Conservation (phyloP, 345 rosid species). For the Sisymbrium altissimum region DNA sequence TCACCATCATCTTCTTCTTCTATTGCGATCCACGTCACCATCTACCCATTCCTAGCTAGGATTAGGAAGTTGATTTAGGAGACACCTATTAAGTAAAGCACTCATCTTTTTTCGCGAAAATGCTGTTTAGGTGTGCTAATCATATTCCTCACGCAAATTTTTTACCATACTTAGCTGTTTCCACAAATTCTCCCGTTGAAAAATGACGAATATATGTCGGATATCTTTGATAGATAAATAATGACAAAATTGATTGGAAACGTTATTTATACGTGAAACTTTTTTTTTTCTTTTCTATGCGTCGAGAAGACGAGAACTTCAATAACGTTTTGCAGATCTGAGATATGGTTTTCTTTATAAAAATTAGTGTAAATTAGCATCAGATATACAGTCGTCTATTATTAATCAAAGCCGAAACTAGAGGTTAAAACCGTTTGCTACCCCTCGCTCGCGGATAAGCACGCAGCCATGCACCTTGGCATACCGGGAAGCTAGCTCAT, state of each 20-base stretch:
- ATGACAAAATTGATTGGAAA: background rate
- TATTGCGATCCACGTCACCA: constrained; percentile 29
- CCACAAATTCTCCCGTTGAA: background rate
- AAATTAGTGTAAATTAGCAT: background rate
- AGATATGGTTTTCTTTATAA: background rate
- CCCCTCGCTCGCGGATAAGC: no score
- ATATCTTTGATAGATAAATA: background rate
- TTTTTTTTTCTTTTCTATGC: background rate
- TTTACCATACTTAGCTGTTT: constrained; percentile 1
- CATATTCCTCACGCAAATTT: constrained; percentile 5
- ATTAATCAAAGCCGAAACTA: background rate
- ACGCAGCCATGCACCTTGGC: no score
- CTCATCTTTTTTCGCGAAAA: background rate
- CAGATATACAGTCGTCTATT: background rate
- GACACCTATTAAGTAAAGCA: background rate
- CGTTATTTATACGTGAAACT: background rate
- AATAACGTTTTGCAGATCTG: background rate
- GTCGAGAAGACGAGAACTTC: background rate
- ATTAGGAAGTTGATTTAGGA: background rate
- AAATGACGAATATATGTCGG: background rate
- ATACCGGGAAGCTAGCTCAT: no score
- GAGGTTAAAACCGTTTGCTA: background rate
- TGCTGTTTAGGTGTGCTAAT: constrained; percentile 14
- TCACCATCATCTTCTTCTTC: background rate
- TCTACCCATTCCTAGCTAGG: background rate